Evolutionary conservation across 192 early-diverging fungal genomes (phyloP).

Genomic region (Backusella circina): DNA sequence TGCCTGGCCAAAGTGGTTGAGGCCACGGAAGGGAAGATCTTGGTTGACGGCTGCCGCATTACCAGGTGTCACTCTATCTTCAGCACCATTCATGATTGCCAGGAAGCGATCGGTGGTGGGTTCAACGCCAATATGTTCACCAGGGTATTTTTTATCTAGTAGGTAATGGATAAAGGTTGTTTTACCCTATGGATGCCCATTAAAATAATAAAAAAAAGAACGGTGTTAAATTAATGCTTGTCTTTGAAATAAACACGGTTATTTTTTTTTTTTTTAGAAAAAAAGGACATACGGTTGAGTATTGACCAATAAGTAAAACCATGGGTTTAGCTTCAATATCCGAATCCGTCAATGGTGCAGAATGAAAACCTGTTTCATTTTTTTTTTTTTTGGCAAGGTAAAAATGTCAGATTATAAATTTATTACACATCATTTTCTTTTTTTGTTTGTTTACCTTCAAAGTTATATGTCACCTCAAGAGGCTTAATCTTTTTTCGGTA

Average conservation of each 20-base stretch:
- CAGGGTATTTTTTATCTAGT: constrained; percentile 76
- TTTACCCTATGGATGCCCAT: constrained; percentile 54
- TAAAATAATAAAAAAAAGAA: background rate
- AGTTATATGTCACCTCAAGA: constrained; percentile 69
- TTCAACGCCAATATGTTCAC: constrained; percentile 82
- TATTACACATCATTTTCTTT: background rate
- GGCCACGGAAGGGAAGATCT: constrained; percentile 79
- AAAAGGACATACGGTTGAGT: constrained; percentile 61
- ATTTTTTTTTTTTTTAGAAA: background rate
- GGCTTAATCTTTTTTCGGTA: constrained; percentile 72
- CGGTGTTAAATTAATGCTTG: background rate
- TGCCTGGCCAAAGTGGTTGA: constrained; percentile 76
- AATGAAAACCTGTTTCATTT: constrained; percentile 58
- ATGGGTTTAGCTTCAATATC: constrained; percentile 88
- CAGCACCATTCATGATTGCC: constrained; percentile 74
- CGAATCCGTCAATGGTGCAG: constrained; percentile 71
- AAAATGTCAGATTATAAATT: background rate
- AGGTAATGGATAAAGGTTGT: constrained; percentile 81
- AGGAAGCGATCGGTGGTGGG: constrained; percentile 85
- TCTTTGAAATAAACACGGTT: background rate
- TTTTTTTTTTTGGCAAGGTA: background rate
- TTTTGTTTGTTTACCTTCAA: constrained; percentile 43
- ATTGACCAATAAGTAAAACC: constrained; percentile 83
- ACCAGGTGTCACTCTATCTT: constrained; percentile 79
- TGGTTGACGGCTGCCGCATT: constrained; percentile 80